Evolutionary conservation across 78 protist genomes (phyloP).

Genomic region (Dictyostelium purpureum): DNA sequence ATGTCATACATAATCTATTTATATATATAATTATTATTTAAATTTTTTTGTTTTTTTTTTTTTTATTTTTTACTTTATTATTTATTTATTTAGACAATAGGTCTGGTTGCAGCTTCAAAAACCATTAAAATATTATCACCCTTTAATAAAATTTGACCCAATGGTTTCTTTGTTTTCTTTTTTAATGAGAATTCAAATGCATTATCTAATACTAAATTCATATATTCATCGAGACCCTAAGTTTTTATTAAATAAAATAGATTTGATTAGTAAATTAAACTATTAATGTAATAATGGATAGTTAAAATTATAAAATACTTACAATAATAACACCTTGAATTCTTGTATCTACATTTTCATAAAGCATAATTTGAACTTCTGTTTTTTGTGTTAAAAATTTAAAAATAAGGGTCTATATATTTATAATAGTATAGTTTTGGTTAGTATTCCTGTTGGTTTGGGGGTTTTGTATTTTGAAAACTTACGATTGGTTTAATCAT

Average conservation of each 20-base stretch:
- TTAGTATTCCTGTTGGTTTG: not conserved
- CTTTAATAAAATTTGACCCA: conserved; percentile 93
- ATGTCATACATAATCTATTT: not conserved
- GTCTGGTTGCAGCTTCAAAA: conserved; percentile 61
- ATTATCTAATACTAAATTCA: conserved; percentile 96
- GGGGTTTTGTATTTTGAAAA: not conserved
- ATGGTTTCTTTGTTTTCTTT: conserved; percentile 87
- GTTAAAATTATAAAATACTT: conserved; percentile 3
- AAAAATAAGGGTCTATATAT: not conserved
- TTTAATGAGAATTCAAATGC: conserved; percentile 93
- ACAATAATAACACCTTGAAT: conserved; percentile 93
- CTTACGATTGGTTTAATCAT: conserved; percentile 61
- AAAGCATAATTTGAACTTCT: conserved; percentile 89
- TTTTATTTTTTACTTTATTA: not conserved
- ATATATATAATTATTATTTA: not conserved
- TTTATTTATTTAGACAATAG: not conserved
- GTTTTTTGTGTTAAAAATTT: conserved; percentile 81
- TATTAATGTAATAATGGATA: not conserved
- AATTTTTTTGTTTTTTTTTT: not conserved
- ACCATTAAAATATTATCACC: conserved; percentile 96
- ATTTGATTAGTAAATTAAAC: not conserved
- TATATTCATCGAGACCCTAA: conserved; percentile 98
- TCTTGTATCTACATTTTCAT: conserved; percentile 87
- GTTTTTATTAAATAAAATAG: not conserved
- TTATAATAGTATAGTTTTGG: not conserved